Conservation (phyloP, 179 eudicot species). For the Silene coronaria region DNA sequence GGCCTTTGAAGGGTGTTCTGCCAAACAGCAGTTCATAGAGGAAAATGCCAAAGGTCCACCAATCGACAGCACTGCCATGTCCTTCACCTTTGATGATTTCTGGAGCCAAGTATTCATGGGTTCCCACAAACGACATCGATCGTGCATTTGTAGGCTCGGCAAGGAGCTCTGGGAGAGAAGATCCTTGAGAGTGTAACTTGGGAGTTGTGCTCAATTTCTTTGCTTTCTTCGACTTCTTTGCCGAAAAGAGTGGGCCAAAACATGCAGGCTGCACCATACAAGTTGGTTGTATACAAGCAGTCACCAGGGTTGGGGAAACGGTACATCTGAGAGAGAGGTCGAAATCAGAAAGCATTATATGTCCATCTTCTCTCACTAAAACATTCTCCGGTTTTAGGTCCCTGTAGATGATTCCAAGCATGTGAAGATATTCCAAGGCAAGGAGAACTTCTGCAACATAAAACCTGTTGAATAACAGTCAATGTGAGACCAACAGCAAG, state of each 20-base stretch:
- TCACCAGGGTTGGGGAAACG: constrained; percentile 39
- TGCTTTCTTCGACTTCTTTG: constrained; percentile 30
- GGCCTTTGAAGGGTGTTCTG: constrained; percentile 45
- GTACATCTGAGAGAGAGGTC: constrained; percentile 49
- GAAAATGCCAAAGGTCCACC: constrained; percentile 57
- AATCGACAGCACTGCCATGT: constrained; percentile 53
- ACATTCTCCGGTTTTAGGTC: constrained; percentile 54
- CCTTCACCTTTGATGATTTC: constrained; percentile 50
- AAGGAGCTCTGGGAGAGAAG: constrained; percentile 40
- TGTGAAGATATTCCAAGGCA: constrained; percentile 50
- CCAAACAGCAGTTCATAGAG: constrained; percentile 45
- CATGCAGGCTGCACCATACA: constrained; percentile 30
- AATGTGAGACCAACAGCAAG: constrained; percentile 4
- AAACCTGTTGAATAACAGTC: constrained; percentile 31
- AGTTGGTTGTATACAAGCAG: constrained; percentile 25
- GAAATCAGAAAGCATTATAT: constrained; percentile 54
- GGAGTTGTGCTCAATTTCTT: constrained; percentile 25
- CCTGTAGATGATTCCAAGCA: constrained; percentile 51
- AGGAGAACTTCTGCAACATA: constrained; percentile 54
- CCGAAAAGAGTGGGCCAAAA: constrained; percentile 37
- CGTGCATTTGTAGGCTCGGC: constrained; percentile 50
- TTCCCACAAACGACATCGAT: constrained; percentile 55
- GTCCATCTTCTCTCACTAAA: constrained; percentile 50
- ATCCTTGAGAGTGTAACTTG: constrained; percentile 28
- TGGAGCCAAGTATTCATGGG: constrained; percentile 49